Base-by-base conservation (phyloP, 352 stramenopile species). In the Pythium sp. region DNA sequence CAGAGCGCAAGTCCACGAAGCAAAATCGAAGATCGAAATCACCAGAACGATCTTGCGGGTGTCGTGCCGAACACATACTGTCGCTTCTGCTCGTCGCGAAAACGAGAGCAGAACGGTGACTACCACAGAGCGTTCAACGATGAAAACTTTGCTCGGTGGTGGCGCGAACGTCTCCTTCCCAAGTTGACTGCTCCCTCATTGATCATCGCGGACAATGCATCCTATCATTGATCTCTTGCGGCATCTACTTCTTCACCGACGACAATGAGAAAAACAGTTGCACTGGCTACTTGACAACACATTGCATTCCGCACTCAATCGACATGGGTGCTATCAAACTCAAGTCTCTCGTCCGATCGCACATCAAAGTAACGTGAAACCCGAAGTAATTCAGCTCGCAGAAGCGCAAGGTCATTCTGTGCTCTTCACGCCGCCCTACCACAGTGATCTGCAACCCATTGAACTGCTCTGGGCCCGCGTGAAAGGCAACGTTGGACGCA, bases 121-220 rank as follows among this genome's bases (percentile, higher is more conserved):
- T 62, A 49, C 18, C 30, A 62, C 32, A 62, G 49, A 30, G 56
- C 12, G 1, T 62, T 62, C 24, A 62, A 62, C 56, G 56, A 18
- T 28, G 56, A 3, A 5, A 62, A 62, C 32, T 49, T 62, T 26
- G 20, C 22, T 22, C 18, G 3, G n/a, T 62, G 56, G 30, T 28
- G 56, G 56, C 7, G 36, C 8, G 15, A 62, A 32, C 6, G 22
- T 9, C 56, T 62, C 30, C 11, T 62, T 11, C 56, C 56, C 3
- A 43, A 62, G 49, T 18, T 62, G 30, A 47, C 30, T 22, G 24
- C 6, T 8, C 56, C 32, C 15, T 62, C 56, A 49, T 15, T 49
- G 30, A 62, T 62, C 32, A 28, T 62, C 15, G 49, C 49, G 56
- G 18, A 62, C 32, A 62, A 62, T 5, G 56, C 28, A 0, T 18